Evolutionary conservation across 2,329 filamentous ascomycete genomes (phyloP).

Genomic region (Ophiocordyceps australis): DNA sequence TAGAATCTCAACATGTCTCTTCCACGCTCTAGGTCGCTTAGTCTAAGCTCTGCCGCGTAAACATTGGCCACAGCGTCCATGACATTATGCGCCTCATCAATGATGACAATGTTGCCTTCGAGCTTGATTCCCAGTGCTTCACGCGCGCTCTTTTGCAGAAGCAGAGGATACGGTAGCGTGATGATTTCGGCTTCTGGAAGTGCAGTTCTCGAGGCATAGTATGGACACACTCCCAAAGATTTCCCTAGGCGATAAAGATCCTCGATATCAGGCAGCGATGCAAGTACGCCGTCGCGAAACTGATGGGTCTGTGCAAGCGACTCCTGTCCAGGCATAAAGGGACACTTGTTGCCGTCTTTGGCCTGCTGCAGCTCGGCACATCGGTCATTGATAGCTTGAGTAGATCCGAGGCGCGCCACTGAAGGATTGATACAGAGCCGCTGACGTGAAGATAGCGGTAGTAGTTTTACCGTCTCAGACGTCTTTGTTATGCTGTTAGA

Average conservation of each 20-base stretch:
- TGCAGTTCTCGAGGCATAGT: constrained; percentile 81
- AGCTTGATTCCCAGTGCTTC: constrained; percentile 77
- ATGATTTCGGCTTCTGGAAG: constrained; percentile 78
- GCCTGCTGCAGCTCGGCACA: constrained; percentile 82
- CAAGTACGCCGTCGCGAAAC: constrained; percentile 72
- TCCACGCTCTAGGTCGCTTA: constrained; percentile 55
- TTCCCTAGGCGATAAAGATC: constrained; percentile 68
- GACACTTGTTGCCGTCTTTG: constrained; percentile 39
- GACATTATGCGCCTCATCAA: constrained; percentile 94
- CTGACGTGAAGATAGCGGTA: constrained; percentile 74
- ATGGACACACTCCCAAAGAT: constrained; percentile 70
- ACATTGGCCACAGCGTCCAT: constrained; percentile 89
- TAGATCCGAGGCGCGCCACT: constrained; percentile 50
- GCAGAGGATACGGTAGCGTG: constrained; percentile 77
- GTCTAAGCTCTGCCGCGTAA: constrained; percentile 58
- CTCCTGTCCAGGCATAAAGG: constrained; percentile 63
- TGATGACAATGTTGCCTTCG: constrained; percentile 78
- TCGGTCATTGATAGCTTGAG: constrained; percentile 79
- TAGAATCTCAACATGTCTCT: constrained; percentile 65
- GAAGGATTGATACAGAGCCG: constrained; percentile 78
- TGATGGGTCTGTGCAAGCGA: constrained; percentile 52
- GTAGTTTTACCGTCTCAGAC: constrained; percentile 45
- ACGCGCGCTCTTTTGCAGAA: constrained; percentile 72
- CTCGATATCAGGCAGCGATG: constrained; percentile 82
- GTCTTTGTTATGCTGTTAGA: constrained; percentile 8